Base-by-base conservation (phyloP, 1,139 yeast genomes). In the Geotrichum cucujoidarum region DNA sequence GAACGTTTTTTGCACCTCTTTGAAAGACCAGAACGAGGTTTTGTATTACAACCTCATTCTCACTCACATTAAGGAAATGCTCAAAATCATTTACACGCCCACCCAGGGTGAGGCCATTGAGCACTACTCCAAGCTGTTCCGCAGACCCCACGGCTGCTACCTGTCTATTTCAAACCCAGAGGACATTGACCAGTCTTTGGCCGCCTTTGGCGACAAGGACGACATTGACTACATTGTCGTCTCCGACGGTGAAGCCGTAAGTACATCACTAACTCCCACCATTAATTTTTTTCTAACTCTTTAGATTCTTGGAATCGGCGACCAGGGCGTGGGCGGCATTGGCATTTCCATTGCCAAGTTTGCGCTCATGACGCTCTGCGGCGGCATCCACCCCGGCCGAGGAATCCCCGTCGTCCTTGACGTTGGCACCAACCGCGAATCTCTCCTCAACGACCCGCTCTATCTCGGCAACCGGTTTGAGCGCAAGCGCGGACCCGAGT, bases 21-120 rank as follows among this genome's bases (percentile, higher is more conserved):
- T 92, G 84, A 78, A 95, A 69, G 82, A 81, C 46, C 97, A 90
- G 65, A 92, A 92, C 67, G 88, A 88, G 66, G 95, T 88, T 25
- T 75, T 92, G 52, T 92, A 83, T 69, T 90, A 85, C 64, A 94
- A 88, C 58, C 74, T 92, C 63, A 88, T 89, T 50, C 78, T 88
- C 67, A 80, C 87, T 64, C 90, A 92, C 67, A 83, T 90, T 55
- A 76, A 90, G 65, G 97, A 92, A 68, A 78, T 90, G 75, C 80
- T 92, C 55, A 92, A 95, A 42, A 86, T 90, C 63, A 87, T 92
- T 53, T 90, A 90, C 67, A 90, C 98, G 2, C 98, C 98, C 45
- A 90, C 98, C 24, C 96, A 89, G 70, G 97, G 97, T 56, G 98
- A 90, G 61, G 97, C 97, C 43, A 92, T 90, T 64, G 94, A 94